These are phyloP conservation scores for Artemisia argyi DNA, from an alignment of 129 eudicot genomes.

Conservation along the genomic window DNA sequence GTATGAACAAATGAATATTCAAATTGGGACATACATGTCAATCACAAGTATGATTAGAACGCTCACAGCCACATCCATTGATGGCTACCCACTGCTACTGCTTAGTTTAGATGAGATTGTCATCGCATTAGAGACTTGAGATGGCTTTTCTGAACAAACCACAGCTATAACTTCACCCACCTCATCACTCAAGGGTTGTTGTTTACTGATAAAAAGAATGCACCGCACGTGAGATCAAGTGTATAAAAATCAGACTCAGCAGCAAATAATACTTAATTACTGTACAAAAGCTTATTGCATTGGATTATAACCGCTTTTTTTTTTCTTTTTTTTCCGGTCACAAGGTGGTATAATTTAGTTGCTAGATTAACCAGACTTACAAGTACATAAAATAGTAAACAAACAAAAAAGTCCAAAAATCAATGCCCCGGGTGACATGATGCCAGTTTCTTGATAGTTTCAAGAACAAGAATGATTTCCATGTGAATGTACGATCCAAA, in stretches of 20 bases:
- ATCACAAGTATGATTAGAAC: constrained; percentile 95
- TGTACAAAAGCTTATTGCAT: not conserved
- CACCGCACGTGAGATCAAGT: constrained; percentile 27
- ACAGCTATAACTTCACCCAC: constrained; percentile 92
- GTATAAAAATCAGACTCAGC: constrained; percentile 4
- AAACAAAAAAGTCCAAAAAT: not conserved
- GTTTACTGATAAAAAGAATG: constrained; percentile 60
- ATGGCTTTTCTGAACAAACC: constrained; percentile 76
- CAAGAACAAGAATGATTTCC: not conserved
- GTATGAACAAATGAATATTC: constrained; percentile 2
- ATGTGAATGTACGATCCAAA: not conserved
- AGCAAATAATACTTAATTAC: not conserved
- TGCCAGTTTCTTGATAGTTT: too few species aligned
- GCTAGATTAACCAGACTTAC: not conserved
- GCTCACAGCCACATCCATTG: constrained; percentile 99
- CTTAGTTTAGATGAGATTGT: constrained; percentile 74
- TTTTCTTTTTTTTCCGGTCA: too few species aligned
- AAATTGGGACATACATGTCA: constrained; percentile 75
- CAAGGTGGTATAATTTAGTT: constrained; percentile 2
- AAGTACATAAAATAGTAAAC: not conserved
- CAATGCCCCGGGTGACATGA: too few species aligned
- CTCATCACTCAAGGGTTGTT: constrained; percentile 85
- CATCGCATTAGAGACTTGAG: constrained; percentile 51
- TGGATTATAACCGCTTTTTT: too few species aligned
- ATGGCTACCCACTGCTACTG: constrained; percentile 78